Conservation (phyloP, 2,329 filamentous ascomycete species). For the Colletotrichum zoysiae region DNA sequence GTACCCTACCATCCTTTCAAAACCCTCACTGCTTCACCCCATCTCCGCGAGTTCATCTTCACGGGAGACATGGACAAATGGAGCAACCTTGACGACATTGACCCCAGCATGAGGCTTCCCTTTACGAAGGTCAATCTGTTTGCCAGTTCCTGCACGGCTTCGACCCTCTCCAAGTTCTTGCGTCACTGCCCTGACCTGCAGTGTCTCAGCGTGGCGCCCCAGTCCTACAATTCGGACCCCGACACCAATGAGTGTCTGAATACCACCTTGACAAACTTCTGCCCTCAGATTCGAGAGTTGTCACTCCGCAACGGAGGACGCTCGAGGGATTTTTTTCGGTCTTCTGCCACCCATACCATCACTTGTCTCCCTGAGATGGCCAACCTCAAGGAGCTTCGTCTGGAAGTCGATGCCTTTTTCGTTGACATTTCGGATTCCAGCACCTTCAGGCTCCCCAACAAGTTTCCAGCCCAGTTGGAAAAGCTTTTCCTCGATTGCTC, state of each 20-base stretch:
- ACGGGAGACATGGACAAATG: conserved; percentile 3
- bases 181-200: conserved; percentile 21
- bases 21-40: conserved; percentile 7
- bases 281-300: conserved; percentile 16
- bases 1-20: conserved; percentile 9
- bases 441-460: neutral
- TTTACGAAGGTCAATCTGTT: conserved; percentile 10
- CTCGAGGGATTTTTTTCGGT: conserved; percentile 11
- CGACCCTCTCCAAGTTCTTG: conserved; percentile 22
- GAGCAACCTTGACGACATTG: neutral
- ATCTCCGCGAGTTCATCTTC: conserved; percentile 2
- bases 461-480: conserved; percentile 16
- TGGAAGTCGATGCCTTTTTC: conserved; percentile 21
- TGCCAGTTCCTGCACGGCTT: neutral
- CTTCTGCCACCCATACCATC: neutral
- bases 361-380: conserved; percentile 29
- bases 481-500: conserved; percentile 27
- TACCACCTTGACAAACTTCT: conserved; percentile 17
- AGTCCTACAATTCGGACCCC: neutral
- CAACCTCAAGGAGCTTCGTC: conserved; percentile 26
- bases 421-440: neutral
- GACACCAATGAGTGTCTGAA: conserved; percentile 10
- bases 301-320: conserved; percentile 6
- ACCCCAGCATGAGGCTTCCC: neutral
- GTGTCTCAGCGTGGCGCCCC: neutral